A percentile compares a stretch with the other conserved stretches of the same genome.
These are phyloP conservation scores for Fraxinus latifolia DNA, from an alignment of 305 asterid genomes.

Conservation along the genomic window DNA sequence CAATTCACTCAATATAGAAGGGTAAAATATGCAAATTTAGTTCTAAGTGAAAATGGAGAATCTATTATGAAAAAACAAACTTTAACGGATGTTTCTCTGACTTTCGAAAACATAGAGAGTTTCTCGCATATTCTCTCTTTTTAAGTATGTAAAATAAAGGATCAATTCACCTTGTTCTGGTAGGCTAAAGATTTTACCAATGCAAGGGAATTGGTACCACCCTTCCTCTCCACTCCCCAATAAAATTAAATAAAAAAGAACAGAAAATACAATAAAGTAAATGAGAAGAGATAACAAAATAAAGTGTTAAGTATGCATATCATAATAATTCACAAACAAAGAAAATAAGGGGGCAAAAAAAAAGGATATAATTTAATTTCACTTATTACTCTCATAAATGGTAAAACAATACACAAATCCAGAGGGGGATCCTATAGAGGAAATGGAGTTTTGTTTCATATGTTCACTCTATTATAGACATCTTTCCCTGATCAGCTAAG, in stretches of 20 bases:
- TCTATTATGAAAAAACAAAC: not conserved
- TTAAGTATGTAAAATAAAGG: too few species aligned
- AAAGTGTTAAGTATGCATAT: not conserved
- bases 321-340: not conserved
- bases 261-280: not conserved
- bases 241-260: not conserved
- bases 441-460: not conserved
- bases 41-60: too few species aligned
- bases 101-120: not conserved
- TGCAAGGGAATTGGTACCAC: not conserved
- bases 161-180: not conserved
- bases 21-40: not conserved
- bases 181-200: not conserved
- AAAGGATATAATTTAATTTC: not conserved
- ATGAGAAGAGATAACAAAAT: not conserved
- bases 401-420: not conserved
- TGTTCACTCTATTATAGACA: not conserved
- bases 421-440: not conserved
- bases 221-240: not conserved
- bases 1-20: not conserved
- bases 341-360: not conserved
- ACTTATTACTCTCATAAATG: not conserved
- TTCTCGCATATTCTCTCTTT: too few species aligned
- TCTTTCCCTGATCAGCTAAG: not conserved
- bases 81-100: not conserved